Evolutionary conservation across 441 rosid genomes (phyloP).

Genomic region (Populus hybrid): DNA sequence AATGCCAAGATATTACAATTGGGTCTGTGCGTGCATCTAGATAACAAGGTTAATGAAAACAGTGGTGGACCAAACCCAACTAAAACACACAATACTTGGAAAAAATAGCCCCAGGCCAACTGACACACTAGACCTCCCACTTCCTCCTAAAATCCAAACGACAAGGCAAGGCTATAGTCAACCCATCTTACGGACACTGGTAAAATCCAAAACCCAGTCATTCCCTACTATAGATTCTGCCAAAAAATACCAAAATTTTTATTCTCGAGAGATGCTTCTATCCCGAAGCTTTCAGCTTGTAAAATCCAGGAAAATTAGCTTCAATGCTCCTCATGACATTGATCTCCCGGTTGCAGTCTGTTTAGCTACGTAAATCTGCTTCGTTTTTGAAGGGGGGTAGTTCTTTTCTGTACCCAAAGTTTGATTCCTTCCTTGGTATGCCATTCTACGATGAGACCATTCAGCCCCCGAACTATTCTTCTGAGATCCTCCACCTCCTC

Average conservation of each 20-base stretch:
- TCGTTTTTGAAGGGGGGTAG: conserved; percentile 59
- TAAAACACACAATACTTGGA: conserved; percentile 3
- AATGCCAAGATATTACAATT: conserved; percentile 21
- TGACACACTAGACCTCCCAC: neutral
- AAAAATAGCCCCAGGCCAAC: conserved; percentile 2
- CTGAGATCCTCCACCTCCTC: conserved; percentile 44
- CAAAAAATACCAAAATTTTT: conserved; percentile 1
- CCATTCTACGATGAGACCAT: conserved; percentile 64
- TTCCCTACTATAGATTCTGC: conserved; percentile 11
- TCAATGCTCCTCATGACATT: conserved; percentile 21
- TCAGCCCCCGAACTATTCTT: conserved; percentile 43
- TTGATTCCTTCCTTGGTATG: conserved; percentile 77
- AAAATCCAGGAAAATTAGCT: conserved; percentile 9
- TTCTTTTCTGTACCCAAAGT: conserved; percentile 57
- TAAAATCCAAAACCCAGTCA: conserved; percentile 11
- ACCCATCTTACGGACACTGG: neutral
- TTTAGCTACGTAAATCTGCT: conserved; percentile 98
- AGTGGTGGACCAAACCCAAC: neutral
- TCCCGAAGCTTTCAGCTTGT: neutral
- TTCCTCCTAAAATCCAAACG: no score
- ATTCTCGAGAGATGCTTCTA: conserved; percentile 5
- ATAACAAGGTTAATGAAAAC: neutral
- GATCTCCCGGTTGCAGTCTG: conserved; percentile 52
- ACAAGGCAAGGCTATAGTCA: no score
- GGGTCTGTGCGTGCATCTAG: conserved; percentile 10